Percentiles rank a stretch among this genome's conserved stretches.
Evolutionary conservation across 2,329 filamentous ascomycete species (phyloP).

Genomic region (Magnaporthiopsis poae): DNA sequence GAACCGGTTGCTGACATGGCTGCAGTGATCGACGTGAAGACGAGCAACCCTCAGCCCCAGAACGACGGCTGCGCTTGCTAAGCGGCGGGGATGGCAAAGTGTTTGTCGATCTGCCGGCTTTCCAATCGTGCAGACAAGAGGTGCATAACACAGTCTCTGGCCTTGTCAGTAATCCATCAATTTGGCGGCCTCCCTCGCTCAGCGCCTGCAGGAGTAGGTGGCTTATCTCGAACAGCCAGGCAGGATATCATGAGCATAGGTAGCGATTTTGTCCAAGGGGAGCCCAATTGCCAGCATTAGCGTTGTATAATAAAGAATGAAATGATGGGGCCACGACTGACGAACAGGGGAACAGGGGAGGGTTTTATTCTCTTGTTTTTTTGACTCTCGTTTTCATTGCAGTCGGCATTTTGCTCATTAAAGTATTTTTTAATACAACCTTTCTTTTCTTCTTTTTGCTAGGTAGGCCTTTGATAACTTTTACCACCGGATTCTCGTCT

Average conservation of each 20-base stretch:
- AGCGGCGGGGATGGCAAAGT: slow-evolving; percentile 11
- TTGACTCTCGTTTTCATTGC: not conserved
- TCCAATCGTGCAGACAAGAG: not conserved
- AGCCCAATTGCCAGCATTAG: slow-evolving; percentile 4
- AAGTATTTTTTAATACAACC: not conserved
- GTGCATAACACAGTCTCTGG: not conserved
- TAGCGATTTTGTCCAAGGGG: not conserved
- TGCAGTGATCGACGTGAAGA: slow-evolving; percentile 86
- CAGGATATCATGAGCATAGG: slow-evolving; percentile 2
- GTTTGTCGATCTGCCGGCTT: no score
- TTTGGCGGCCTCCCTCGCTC: not conserved
- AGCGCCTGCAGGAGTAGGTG: not conserved
- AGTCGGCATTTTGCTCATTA: not conserved
- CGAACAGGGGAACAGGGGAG: slow-evolving; percentile 1
- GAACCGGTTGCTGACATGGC: slow-evolving; percentile 17
- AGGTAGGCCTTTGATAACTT: no score
- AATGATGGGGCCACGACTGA: slow-evolving; percentile 7
- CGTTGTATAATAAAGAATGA: slow-evolving; percentile 11
- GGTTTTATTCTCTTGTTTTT: not conserved
- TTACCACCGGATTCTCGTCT: no score
- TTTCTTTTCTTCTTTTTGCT: not conserved
- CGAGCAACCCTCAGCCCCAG: slow-evolving; percentile 57
- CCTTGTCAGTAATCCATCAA: not conserved
- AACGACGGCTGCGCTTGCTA: slow-evolving; percentile 68
- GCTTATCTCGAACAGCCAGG: not conserved